Conservation (phyloP, 2,329 filamentous ascomycete genomes). For the Pseudopithomyces maydicus region DNA sequence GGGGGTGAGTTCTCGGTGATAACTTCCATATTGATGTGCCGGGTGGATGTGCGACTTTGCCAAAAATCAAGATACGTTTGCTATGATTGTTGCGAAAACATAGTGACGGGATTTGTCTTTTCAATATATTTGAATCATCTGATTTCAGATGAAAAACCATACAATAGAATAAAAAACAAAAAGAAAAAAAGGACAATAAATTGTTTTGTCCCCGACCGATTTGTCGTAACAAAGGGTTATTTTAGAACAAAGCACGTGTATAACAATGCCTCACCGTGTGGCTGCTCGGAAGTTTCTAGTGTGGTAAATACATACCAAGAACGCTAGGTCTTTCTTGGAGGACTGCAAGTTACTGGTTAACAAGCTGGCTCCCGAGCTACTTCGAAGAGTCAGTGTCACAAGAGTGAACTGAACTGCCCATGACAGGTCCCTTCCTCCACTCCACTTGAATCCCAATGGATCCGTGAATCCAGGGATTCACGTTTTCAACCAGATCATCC, state of each 20-base stretch:
- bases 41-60: neutral
- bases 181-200: neutral
- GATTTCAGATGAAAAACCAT: neutral
- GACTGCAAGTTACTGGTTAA: no score
- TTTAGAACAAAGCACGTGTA: constrained; percentile 12
- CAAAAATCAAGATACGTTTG: neutral
- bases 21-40: neutral
- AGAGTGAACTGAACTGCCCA: no score
- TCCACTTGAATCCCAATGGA: no score
- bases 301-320: neutral
- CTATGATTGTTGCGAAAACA: neutral
- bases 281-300: neutral
- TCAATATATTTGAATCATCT: neutral
- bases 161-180: constrained; percentile 21
- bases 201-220: neutral
- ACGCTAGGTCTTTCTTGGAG: no score
- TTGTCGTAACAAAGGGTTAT: neutral
- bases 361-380: no score
- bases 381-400: no score
- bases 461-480: no score
- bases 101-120: neutral
- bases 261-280: neutral
- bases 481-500: no score
- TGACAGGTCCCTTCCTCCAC: no score
- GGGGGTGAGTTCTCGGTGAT: neutral